Evolutionary conservation across 176 grass and related monocot genomes (phyloP).

Genomic region (Dendrocalamus sinicus): DNA sequence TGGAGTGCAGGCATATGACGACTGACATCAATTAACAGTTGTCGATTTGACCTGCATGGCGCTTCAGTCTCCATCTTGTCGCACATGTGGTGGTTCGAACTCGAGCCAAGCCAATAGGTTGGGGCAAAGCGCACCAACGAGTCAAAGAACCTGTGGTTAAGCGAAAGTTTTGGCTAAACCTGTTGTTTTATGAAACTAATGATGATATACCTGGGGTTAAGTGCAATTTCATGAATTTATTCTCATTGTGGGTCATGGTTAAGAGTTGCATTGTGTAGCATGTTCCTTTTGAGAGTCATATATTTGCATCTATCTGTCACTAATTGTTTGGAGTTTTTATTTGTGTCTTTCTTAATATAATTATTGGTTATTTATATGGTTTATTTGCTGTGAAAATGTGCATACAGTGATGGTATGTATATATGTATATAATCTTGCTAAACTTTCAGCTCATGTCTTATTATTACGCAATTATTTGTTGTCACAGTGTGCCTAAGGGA

Average conservation of each 20-base stretch:
- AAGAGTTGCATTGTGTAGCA: neutral
- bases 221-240: neutral
- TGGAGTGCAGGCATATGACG: no score
- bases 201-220: no score
- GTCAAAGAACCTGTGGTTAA: no score
- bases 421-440: neutral
- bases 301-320: neutral
- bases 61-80: no score
- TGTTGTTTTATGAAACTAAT: no score
- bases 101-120: no score
- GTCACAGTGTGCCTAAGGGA: slow-evolving; percentile 9
- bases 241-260: slow-evolving; percentile 6
- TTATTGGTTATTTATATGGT: neutral
- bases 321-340: slow-evolving; percentile 4
- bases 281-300: neutral
- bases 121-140: no score
- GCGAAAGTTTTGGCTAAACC: no score
- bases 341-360: neutral
- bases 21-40: no score
- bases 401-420: neutral
- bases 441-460: neutral
- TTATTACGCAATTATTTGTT: neutral
- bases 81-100: no score
- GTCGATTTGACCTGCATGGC: no score
- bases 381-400: slow-evolving; percentile 18